These are phyloP conservation scores for Candida dajiaensis DNA, from an alignment of 805 yeast genomes.

Conservation along the genomic window DNA sequence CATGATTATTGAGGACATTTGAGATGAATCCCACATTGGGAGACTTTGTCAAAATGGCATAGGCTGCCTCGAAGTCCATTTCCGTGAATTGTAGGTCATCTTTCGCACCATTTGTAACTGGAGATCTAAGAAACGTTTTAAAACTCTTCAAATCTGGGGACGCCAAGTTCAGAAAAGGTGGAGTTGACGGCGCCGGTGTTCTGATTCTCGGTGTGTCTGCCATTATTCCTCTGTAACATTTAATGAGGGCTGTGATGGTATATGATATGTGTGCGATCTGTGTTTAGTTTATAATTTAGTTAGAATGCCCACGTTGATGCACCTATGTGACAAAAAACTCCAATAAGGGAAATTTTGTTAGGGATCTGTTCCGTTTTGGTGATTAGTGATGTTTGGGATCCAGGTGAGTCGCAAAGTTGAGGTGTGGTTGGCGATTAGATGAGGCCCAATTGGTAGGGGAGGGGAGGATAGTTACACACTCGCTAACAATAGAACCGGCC, in stretches of 20 bases:
- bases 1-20: background rate
- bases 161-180: constrained; percentile 6
- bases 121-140: constrained; percentile 2
- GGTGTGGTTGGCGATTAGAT: no score
- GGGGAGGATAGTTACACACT: no score
- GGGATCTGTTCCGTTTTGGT: background rate
- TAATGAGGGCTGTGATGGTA: background rate
- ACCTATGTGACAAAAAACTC: background rate
- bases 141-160: background rate
- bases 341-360: background rate
- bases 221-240: background rate
- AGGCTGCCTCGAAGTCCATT: constrained; percentile 26
- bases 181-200: constrained; percentile 11
- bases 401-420: background rate
- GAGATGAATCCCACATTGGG: constrained; percentile 9
- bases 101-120: background rate
- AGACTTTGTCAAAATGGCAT: constrained; percentile 22
- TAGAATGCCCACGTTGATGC: background rate
- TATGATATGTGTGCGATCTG: background rate
- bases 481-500: background rate
- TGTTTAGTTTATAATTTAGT: background rate
- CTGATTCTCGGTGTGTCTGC: constrained; percentile 2
- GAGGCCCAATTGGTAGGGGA: background rate
- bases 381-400: no score
- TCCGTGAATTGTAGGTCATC: constrained; percentile 12